Base-by-base conservation (phyloP, 176 grass and related monocot species). In the Chloris gayana region DNA sequence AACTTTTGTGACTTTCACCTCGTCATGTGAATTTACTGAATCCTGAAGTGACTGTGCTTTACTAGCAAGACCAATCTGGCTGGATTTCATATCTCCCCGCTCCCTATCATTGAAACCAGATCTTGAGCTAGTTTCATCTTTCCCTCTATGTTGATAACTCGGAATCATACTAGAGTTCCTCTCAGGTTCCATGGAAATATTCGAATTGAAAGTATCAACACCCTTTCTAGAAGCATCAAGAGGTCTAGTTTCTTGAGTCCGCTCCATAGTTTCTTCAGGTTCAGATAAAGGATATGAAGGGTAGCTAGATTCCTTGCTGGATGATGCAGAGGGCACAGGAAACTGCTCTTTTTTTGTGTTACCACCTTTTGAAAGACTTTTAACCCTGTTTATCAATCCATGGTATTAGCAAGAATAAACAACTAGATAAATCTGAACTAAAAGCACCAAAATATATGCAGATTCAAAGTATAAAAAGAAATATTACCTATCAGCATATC, bases 301-400 rank as follows among this genome's bases (percentile, higher is more conserved):
- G 62, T 72, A 51, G 9, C 72, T 69, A 34, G 74, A 77, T 83
- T 95, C 89, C 79, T 90, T 95, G 85, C 70, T 61, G 2, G 82
- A 80, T 85, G 86, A 72, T 60, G 82, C 83, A 50, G 81, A 67
- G 49, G 82, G 74, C 37, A 17, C 80, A 80, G 73, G 26, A 59
- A 72, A 41, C 78, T 87, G 93, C 29, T 99, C 97, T 75, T 95
- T 99, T 78, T 84, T 98, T 70, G 88, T 63, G 86, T 91, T 99
- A 9, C 90, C 82, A 71, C 93, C 90, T 78, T 93, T 99, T 10
- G 97, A 99, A 77, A 99, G 97, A 91, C 97, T 99, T 91, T 99
- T 99, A 87, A 99, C 97, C 88, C 97, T 99, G 72, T 84, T 82
- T 67, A 14, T 50, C 35, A 18, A 76, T 85, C 69, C 85, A 64